These are phyloP conservation scores for Penicillium flavigenum DNA, from an alignment of 495 filamentous ascomycete genomes.

Conservation along the genomic window DNA sequence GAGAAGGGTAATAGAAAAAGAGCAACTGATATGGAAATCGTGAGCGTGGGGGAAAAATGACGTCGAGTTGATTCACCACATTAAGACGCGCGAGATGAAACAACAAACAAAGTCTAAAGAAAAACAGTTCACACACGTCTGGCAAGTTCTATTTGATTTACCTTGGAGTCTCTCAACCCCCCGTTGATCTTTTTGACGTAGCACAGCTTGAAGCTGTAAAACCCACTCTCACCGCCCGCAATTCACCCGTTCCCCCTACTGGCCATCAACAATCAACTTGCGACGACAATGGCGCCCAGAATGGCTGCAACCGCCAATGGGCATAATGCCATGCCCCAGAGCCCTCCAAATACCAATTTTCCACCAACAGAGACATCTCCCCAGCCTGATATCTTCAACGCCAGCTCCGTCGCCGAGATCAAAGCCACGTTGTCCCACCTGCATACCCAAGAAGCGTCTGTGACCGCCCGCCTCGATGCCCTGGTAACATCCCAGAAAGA, in stretches of 20 bases:
- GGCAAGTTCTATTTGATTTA: not conserved
- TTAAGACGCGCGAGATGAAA: constrained; percentile 4
- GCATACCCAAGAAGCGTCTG: constrained; percentile 67
- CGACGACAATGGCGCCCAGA: constrained; percentile 12
- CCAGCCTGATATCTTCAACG: constrained; percentile 58
- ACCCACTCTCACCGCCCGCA: constrained; percentile 35
- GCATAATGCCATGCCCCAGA: not conserved
- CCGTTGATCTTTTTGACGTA: not conserved
- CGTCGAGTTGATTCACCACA: constrained; percentile 22
- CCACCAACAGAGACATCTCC: constrained; percentile 19
- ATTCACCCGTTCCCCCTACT: constrained; percentile 9
- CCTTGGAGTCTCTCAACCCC: not conserved
- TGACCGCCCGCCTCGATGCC: constrained; percentile 71
- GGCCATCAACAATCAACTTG: constrained; percentile 24
- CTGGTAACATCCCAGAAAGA: constrained; percentile 79
- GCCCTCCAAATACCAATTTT: constrained; percentile 6
- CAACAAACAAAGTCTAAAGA: constrained; percentile 3
- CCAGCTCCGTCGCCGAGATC: constrained; percentile 74
- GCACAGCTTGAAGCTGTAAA: constrained; percentile 8
- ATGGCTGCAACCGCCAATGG: constrained; percentile 35
- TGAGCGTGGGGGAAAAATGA: constrained; percentile 17
- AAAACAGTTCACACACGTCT: not conserved
- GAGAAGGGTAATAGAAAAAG: not conserved
- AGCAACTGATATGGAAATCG: constrained; percentile 6
- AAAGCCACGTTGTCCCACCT: constrained; percentile 71